These are phyloP conservation scores for Parasitella parasitica DNA, from an alignment of 371 early-diverging fungal species.

Conservation along the genomic window DNA sequence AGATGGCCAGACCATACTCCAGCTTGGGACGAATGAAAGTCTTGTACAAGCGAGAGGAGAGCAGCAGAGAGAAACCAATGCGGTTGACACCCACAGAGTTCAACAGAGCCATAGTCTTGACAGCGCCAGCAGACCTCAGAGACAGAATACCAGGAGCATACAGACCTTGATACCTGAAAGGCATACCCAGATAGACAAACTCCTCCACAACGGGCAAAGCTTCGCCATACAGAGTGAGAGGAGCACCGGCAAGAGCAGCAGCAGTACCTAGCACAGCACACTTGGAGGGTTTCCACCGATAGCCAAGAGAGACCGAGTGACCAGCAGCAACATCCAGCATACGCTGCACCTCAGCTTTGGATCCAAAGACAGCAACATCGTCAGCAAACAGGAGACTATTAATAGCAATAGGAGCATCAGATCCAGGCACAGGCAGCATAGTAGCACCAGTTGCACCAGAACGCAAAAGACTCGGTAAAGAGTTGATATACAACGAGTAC, in stretches of 20 bases:
- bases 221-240: not conserved
- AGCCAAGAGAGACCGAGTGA: constrained; percentile 22
- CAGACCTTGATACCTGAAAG: not conserved
- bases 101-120: not conserved
- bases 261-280: constrained; percentile 18
- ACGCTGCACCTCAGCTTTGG: not conserved
- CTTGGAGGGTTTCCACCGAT: constrained; percentile 28
- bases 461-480: constrained; percentile 33
- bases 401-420: not conserved
- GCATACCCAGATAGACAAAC: constrained; percentile 20
- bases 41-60: not conserved
- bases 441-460: not conserved
- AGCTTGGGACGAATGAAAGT: constrained; percentile 3
- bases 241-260: not conserved
- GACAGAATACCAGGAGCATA: not conserved
- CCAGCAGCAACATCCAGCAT: constrained; percentile 16
- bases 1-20: not conserved
- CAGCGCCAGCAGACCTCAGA: not conserved
- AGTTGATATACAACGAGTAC: constrained; percentile 24
- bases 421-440: not conserved
- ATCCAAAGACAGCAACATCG: constrained; percentile 28
- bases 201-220: constrained; percentile 5
- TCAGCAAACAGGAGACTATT: constrained; percentile 30
- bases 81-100: not conserved
- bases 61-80: not conserved